These are phyloP conservation scores for Magnaporthiopsis rhizophila DNA, from an alignment of 2,329 filamentous ascomycete species.

Conservation along the genomic window DNA sequence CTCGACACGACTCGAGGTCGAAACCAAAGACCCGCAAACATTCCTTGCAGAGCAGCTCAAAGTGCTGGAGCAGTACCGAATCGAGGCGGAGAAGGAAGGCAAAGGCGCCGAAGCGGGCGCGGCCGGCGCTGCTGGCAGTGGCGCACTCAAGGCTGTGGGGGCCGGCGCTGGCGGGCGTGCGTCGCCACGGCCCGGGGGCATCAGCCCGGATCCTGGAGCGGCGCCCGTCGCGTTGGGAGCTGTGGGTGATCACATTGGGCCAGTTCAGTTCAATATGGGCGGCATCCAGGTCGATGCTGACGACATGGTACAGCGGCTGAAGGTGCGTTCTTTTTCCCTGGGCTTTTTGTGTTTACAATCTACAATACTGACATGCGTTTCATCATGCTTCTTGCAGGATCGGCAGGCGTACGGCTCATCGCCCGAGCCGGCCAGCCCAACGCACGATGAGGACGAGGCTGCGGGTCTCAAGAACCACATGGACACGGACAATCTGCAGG, in stretches of 20 bases:
- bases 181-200: constrained; percentile 27
- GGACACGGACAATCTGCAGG: constrained; percentile 50
- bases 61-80: constrained; percentile 58
- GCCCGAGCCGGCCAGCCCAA: constrained; percentile 32
- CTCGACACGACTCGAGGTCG: constrained; percentile 47
- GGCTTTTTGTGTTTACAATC: background rate
- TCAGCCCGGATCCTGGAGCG: constrained; percentile 20
- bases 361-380: background rate
- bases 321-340: constrained; percentile 45
- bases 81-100: constrained; percentile 27
- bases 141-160: constrained; percentile 24
- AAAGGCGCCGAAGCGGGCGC: background rate
- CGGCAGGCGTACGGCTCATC: constrained; percentile 45
- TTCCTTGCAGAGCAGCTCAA: constrained; percentile 72
- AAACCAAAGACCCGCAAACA: constrained; percentile 65
- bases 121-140: background rate
- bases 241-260: constrained; percentile 75
- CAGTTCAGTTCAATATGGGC: constrained; percentile 96
- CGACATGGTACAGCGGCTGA: constrained; percentile 80
- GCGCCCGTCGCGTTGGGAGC: constrained; percentile 29
- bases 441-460: constrained; percentile 24
- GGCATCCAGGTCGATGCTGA: constrained; percentile 94
- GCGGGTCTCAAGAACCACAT: constrained; percentile 19
- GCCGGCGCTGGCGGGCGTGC: constrained; percentile 17
- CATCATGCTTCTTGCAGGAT: constrained; percentile 30